Evolutionary conservation across 2,329 filamentous ascomycete species (phyloP).

Genomic region (Hyphodiscus sp.): DNA sequence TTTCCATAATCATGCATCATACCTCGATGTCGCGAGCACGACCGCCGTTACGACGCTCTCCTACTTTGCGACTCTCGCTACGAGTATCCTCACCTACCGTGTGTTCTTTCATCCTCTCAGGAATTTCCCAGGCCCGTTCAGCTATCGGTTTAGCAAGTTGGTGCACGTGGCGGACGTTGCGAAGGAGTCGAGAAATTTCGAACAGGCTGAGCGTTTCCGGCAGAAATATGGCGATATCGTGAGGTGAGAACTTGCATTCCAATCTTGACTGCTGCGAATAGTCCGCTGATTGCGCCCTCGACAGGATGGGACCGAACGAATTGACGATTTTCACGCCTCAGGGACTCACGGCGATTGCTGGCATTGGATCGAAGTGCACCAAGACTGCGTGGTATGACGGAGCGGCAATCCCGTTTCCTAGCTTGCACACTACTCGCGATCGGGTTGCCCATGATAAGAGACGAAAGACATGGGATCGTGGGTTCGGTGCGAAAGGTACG

Average conservation of each 20-base stretch:
- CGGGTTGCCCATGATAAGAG: slow-evolving; percentile 17
- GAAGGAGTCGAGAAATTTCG: slow-evolving; percentile 8
- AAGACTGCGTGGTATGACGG: slow-evolving; percentile 23
- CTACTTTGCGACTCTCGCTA: background rate
- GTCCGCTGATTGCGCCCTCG: background rate
- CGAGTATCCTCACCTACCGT: slow-evolving; percentile 40
- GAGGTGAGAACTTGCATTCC: background rate
- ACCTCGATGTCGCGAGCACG: background rate
- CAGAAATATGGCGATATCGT: slow-evolving; percentile 22
- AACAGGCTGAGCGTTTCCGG: slow-evolving; percentile 12
- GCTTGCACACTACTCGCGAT: slow-evolving; percentile 15
- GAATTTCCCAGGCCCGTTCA: slow-evolving; percentile 24
- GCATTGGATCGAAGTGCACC: slow-evolving; percentile 13
- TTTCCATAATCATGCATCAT: background rate
- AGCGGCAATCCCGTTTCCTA: slow-evolving; percentile 6
- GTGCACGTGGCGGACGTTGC: slow-evolving; percentile 11
- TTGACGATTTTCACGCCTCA: slow-evolving; percentile 16
- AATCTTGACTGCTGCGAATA: slow-evolving; percentile 1
- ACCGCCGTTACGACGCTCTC: background rate
- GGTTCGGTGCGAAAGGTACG: slow-evolving; percentile 20
- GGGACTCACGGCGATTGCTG: slow-evolving; percentile 14
- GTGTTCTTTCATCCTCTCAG: slow-evolving; percentile 37
- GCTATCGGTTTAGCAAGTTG: slow-evolving; percentile 19
- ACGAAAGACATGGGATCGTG: slow-evolving; percentile 21
- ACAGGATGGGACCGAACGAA: slow-evolving; percentile 15